Evolutionary conservation across 2,329 filamentous ascomycete species (phyloP), one percentile per base, ranked within the genome.

Genomic region (Stenocarpella maydis): DNA sequence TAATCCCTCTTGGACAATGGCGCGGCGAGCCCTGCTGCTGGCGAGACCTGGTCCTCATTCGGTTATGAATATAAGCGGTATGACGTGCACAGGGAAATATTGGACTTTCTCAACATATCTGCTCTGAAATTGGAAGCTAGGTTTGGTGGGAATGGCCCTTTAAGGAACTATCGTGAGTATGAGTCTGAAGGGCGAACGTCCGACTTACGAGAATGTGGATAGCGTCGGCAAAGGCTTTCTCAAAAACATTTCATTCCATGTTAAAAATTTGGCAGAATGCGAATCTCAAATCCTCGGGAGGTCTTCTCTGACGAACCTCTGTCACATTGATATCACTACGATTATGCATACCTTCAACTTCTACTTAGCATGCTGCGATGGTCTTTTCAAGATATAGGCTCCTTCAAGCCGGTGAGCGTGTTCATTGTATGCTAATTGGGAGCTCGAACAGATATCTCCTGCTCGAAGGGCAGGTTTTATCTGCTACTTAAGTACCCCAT

Each of bases 81-180:
- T 31, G 26, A 28, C 0, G 26, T 4, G 2, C 5, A 24, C 7
- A 17, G 21, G 0, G 2, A 1, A 0, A 4, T 39, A 4, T 26
- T 26, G 34, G 7, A 2, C 3, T 41, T 41, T 7, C 21, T 41
- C 28, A 2, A 9, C 0, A 19, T 28, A 8, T 26, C 14, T 41
- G 14, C 37, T 39, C 2, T 2, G 14, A 15, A 41, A 6, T 9
- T 58, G 21, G n/a, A 14, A 12, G 53, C 14, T 5, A 55, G 4
- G 12, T 1, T 8, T 8, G 2, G 14, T 4, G 7, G 1, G 15
- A 24, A 24, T 10, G 34, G 0, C 5, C 4, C 15, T 28, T 4
- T 26, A 41, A 7, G 37, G 43, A 15, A 58, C 21, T 43, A 43
- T 5, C 54, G n/a, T 28, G 54, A 58, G 37, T 58, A 58, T 28